Evolutionary conservation across 2,329 filamentous ascomycete species (phyloP).

Genomic region (Colletotrichum endophyticum): DNA sequence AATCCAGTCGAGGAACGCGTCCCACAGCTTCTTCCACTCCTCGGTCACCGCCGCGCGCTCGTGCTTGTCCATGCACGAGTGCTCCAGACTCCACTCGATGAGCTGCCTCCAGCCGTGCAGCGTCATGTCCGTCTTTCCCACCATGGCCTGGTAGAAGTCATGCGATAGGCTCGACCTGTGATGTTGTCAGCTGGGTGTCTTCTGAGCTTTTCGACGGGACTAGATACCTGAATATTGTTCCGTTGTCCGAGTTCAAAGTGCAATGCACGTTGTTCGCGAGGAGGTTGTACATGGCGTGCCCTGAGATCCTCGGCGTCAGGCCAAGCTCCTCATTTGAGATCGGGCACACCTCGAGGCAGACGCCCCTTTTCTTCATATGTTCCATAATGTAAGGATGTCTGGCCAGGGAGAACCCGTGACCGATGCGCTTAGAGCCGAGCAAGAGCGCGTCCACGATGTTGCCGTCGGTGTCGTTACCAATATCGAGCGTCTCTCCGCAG

Average conservation of each 20-base stretch:
- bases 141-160: constrained; percentile 79
- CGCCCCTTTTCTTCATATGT: constrained; percentile 64
- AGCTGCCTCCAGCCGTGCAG: constrained; percentile 76
- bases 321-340: constrained; percentile 80
- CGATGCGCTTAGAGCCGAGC: constrained; percentile 71
- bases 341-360: constrained; percentile 78
- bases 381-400: constrained; percentile 71
- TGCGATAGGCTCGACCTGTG: constrained; percentile 72
- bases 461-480: constrained; percentile 66
- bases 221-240: constrained; percentile 70
- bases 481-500: constrained; percentile 76
- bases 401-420: constrained; percentile 74
- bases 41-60: constrained; percentile 41
- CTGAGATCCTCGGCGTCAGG: constrained; percentile 67
- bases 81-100: constrained; percentile 65
- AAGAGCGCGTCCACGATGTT: constrained; percentile 74
- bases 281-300: constrained; percentile 71
- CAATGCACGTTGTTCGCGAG: constrained; percentile 77
- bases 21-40: constrained; percentile 63
- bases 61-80: constrained; percentile 55
- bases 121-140: constrained; percentile 70
- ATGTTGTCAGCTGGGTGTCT: not conserved
- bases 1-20: constrained; percentile 59
- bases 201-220: not conserved
- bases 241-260: constrained; percentile 77